Conservation (phyloP, 1,284 basidiomycete genomes). For the Fistulinella cinereoalba region DNA sequence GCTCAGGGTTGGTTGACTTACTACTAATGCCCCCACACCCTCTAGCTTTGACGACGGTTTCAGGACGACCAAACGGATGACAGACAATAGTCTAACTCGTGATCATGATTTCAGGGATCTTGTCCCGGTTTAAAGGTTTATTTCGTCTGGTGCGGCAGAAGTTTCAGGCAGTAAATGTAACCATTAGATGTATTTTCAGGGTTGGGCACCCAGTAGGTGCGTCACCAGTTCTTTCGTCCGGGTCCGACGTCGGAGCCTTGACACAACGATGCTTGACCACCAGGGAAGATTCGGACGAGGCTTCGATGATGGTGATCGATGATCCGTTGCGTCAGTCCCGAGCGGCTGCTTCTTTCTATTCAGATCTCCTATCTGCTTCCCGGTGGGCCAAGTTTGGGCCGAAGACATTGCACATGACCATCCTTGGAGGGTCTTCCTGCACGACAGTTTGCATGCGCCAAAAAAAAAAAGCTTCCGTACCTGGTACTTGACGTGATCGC, state of each 20-base stretch:
- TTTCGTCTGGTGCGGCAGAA: no score
- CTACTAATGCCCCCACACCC: background rate
- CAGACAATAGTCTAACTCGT: no score
- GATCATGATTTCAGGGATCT: no score
- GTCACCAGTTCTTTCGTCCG: background rate
- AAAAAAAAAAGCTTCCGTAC: background rate
- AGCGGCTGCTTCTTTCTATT: background rate
- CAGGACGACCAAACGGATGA: background rate
- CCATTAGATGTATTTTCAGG: no score
- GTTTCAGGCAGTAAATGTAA: no score
- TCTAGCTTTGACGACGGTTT: slow-evolving; percentile 3
- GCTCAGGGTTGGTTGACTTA: background rate
- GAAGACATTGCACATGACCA: background rate
- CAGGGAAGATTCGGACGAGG: no score
- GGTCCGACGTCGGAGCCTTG: background rate
- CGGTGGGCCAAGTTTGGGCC: background rate
- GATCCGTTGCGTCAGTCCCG: background rate
- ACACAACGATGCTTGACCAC: no score
- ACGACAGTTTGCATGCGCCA: background rate
- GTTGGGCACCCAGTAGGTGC: no score
- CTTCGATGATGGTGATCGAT: slow-evolving; percentile 1
- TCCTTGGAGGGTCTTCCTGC: background rate
- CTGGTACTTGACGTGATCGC: background rate
- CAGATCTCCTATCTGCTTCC: background rate
- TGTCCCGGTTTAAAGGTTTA: no score